Base-by-base conservation (phyloP, 2,329 filamentous ascomycete species). In the Seiridium unicorne region DNA sequence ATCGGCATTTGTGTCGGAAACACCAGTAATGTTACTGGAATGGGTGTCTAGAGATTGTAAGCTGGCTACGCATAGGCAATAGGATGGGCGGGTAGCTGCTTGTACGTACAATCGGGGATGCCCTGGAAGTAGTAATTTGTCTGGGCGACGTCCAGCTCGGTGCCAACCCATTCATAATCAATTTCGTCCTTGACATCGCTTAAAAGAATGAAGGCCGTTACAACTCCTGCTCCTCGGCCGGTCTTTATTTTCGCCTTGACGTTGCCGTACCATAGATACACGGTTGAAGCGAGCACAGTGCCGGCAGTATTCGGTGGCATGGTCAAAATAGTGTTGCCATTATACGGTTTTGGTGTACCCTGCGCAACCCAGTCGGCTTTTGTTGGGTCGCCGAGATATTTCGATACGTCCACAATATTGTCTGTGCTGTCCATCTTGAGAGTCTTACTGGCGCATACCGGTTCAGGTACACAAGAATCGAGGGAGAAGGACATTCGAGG, bases 121-220 rank as follows among this genome's bases (percentile, higher is more conserved):
- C 95, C 95, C 79, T 97, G 93, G 79, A 90, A 97, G 79, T 97
- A 99, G 81, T 88, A 99, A 80, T 99, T 99, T 73, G 93, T 95
- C 80, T 99, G 93, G 18, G 90, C 91, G 63, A 83, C 85, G 51
- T 81, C 72, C 63, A 96, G 81, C 70, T 97, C 91, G 49, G 84
- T 84, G 65, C 95, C 95, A 58, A 99, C 85, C 74, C 90, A 98
- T 75, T 99, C 95, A 73, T 92, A 98, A 79, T 99, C 95, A 70
- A 99, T 97, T 77, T 99, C 95, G 72, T 99, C 95, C 83, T 97
- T 96, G 71, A 96, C 90, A 70, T 98, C 94, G 42, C 91, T 93
- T 76, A 97, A 87, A 71, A 98, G 81, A 74, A 99, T 99, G 73
- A 99, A 99, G 36, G 93, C 94, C 2, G 93, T 96, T n/a, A 99